Conservation (phyloP, 176 grass and related monocot genomes). For the Chrysopogon serrulatus region DNA sequence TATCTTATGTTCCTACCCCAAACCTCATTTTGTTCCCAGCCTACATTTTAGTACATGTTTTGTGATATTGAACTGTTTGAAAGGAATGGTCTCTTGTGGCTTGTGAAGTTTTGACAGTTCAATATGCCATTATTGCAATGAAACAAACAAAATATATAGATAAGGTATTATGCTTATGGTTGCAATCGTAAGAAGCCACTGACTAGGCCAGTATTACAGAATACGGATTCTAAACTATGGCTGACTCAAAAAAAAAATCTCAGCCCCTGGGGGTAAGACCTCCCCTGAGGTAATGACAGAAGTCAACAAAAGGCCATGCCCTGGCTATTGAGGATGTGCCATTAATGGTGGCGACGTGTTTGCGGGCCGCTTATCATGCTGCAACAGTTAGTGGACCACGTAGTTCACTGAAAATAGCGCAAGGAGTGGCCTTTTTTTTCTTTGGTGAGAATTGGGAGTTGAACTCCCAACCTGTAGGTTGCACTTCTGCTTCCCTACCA, state of each 20-base stretch:
- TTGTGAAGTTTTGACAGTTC: background rate
- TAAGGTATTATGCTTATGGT: background rate
- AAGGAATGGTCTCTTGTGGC: background rate
- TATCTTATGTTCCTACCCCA: background rate
- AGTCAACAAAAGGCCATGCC: no score
- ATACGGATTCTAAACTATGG: background rate
- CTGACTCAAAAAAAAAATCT: background rate
- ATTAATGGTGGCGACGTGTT: no score
- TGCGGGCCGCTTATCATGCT: no score
- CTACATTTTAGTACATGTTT: background rate
- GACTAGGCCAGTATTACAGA: background rate
- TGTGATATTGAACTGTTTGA: background rate
- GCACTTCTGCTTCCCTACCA: no score
- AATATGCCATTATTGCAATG: background rate
- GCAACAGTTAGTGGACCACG: no score
- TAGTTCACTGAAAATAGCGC: no score
- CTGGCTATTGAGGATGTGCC: no score
- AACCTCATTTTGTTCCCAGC: background rate
- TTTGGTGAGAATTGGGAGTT: no score
- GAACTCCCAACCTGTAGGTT: no score
- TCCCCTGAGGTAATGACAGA: no score
- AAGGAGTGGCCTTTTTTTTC: no score
- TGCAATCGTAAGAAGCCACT: constrained; percentile 11
- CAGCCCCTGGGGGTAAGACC: no score
- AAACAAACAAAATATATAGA: background rate